Evolutionary conservation across 177 flowering plant genomes (phyloP).

Genomic region (Vitis hybrid): DNA sequence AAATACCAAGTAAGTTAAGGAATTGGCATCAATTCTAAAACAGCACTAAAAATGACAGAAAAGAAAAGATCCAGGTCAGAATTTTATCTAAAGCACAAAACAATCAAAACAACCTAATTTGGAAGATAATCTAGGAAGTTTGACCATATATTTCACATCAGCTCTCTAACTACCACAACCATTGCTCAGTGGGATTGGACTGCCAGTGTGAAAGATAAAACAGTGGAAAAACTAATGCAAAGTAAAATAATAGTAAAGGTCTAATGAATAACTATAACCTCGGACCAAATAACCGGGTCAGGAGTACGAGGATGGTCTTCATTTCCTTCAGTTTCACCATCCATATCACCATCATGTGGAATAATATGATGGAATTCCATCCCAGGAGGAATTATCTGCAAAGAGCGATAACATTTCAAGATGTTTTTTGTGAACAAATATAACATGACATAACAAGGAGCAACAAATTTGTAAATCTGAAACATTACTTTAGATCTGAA

Average conservation of each 20-base stretch:
- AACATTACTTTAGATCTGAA: no score
- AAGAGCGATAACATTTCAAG: not conserved
- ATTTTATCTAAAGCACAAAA: no score
- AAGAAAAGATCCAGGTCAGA: not conserved
- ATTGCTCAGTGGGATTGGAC: not conserved
- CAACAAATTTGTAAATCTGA: no score
- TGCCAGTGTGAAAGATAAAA: not conserved
- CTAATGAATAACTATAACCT: slow-evolving; percentile 45
- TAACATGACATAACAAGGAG: no score
- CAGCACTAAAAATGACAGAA: not conserved
- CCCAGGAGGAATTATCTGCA: slow-evolving; percentile 93
- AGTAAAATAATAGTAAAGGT: not conserved
- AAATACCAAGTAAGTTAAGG: slow-evolving; percentile 3
- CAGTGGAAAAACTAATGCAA: not conserved
- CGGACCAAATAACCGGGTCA: slow-evolving; percentile 95
- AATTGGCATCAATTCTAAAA: slow-evolving; percentile 1
- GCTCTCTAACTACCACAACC: no score
- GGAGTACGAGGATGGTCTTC: slow-evolving; percentile 77
- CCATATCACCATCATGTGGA: slow-evolving; percentile 86
- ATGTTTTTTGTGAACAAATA: no score
- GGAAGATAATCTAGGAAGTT: no score
- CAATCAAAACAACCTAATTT: no score
- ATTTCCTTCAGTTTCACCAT: slow-evolving; percentile 78
- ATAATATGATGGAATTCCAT: slow-evolving; percentile 97
- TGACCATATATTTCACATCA: no score